Evolutionary conservation across 2,329 filamentous ascomycete genomes (phyloP).

Genomic region (Neocucurbitaria cava): DNA sequence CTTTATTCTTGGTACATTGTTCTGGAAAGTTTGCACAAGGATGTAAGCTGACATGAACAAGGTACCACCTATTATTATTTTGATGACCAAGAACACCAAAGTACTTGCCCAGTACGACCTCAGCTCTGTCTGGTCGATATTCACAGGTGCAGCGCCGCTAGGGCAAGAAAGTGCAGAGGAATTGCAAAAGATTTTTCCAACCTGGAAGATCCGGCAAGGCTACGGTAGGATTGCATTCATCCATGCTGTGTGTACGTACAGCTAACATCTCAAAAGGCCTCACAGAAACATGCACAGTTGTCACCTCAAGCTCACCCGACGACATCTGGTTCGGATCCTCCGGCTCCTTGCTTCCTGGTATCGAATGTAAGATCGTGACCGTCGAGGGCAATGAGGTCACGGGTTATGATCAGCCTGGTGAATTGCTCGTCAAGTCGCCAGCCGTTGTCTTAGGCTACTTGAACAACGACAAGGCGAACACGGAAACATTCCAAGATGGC

Average conservation of each 20-base stretch:
- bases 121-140: slow-evolving; percentile 68
- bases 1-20: slow-evolving; percentile 69
- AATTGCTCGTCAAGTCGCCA: slow-evolving; percentile 79
- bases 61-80: slow-evolving; percentile 83
- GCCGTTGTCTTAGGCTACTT: slow-evolving; percentile 75
- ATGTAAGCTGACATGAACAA: slow-evolving; percentile 36
- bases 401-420: slow-evolving; percentile 69
- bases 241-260: too few relatives aligned
- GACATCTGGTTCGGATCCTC: slow-evolving; percentile 77
- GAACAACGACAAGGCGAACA: slow-evolving; percentile 82
- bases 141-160: slow-evolving; percentile 79
- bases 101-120: slow-evolving; percentile 73
- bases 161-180: slow-evolving; percentile 75
- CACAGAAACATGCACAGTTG: slow-evolving; percentile 78
- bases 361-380: slow-evolving; percentile 71
- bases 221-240: slow-evolving; percentile 62
- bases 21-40: background rate
- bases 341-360: slow-evolving; percentile 71
- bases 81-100: slow-evolving; percentile 71
- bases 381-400: slow-evolving; percentile 71
- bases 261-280: slow-evolving; percentile 60
- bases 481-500: slow-evolving; percentile 77
- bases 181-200: slow-evolving; percentile 66
- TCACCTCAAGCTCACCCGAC: slow-evolving; percentile 63
- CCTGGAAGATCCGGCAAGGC: slow-evolving; percentile 72